Conservation (phyloP, 2,329 filamentous ascomycete species). For the Apiospora hydei region DNA sequence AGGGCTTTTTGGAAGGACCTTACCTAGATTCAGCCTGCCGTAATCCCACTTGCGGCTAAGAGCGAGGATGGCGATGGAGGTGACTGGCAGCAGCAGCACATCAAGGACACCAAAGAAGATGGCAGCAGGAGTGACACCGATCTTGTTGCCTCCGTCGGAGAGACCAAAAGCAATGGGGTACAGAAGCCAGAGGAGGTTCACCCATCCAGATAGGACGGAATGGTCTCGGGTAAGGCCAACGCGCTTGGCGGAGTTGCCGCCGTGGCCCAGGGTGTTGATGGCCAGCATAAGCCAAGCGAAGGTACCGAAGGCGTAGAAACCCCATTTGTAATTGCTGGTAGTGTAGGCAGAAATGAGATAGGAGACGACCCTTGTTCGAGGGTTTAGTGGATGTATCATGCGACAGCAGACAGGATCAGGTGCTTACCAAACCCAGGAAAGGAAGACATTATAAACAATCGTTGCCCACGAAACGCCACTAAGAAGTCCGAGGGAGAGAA, state of each 20-base stretch:
- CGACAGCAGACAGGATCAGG: neutral
- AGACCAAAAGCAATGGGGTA: constrained; percentile 63
- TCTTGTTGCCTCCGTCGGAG: constrained; percentile 58
- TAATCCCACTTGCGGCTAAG: constrained; percentile 61
- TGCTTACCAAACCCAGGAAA: constrained; percentile 56
- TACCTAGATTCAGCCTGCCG: constrained; percentile 52
- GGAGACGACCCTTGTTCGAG: constrained; percentile 48
- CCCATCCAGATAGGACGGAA: constrained; percentile 52
- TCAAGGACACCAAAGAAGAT: constrained; percentile 65
- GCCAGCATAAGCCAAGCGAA: constrained; percentile 55
- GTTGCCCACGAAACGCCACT: constrained; percentile 64
- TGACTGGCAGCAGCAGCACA: constrained; percentile 53
- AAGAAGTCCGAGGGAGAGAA: constrained; percentile 56
- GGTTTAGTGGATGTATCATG: neutral
- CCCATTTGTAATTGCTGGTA: constrained; percentile 61
- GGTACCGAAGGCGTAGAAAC: constrained; percentile 62
- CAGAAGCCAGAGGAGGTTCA: constrained; percentile 60
- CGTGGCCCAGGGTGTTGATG: constrained; percentile 50
- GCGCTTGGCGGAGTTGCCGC: constrained; percentile 47
- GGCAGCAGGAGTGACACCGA: constrained; percentile 53
- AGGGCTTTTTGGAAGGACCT: neutral
- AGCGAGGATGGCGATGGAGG: constrained; percentile 51
- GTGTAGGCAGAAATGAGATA: constrained; percentile 60
- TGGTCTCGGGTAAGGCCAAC: constrained; percentile 55
- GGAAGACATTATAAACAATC: constrained; percentile 57